phyloP scores from a whole-genome alignment of 805 yeast species.

The Spathaspora gorwiae region DNA sequence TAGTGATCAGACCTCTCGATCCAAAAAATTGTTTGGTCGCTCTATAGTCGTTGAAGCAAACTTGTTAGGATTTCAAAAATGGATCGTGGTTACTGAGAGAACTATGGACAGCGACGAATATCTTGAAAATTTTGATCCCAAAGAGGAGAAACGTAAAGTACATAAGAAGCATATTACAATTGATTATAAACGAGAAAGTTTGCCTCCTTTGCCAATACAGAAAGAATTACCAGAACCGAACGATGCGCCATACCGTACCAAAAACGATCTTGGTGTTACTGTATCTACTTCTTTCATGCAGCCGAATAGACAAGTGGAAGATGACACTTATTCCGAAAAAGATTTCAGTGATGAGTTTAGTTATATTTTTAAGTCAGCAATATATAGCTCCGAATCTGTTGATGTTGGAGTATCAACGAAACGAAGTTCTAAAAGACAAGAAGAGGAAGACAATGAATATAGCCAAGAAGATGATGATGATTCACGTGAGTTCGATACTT shows the following conservation, averaged over 20 bases:
- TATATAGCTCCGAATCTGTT: not conserved
- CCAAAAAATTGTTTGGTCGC: constrained; percentile 72
- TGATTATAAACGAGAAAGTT: not conserved
- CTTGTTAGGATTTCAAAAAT: constrained; percentile 70
- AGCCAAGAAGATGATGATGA: too few relatives aligned
- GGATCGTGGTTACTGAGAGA: constrained; percentile 73
- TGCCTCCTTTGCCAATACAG: not conserved
- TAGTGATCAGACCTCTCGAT: constrained; percentile 61
- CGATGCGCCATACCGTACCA: too few relatives aligned
- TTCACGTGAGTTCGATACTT: too few relatives aligned
- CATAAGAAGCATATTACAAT: not conserved
- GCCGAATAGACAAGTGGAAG: not conserved
- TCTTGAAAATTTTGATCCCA: constrained; percentile 9
- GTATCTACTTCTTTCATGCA: too few relatives aligned
- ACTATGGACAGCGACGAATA: constrained; percentile 40
- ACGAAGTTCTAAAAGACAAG: too few relatives aligned
- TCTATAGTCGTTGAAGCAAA: constrained; percentile 80
- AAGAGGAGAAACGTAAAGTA: constrained; percentile 3
- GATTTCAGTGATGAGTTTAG: constrained; percentile 6
- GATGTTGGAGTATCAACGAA: too few relatives aligned
- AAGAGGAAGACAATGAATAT: too few relatives aligned
- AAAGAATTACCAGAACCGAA: too few relatives aligned
- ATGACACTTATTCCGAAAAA: not conserved
- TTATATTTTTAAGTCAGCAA: constrained; percentile 2
- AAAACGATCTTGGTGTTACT: too few relatives aligned